phyloP scores from a whole-genome alignment of 2,329 filamentous ascomycete species.

The Aspergillus pseudoglaucus region DNA sequence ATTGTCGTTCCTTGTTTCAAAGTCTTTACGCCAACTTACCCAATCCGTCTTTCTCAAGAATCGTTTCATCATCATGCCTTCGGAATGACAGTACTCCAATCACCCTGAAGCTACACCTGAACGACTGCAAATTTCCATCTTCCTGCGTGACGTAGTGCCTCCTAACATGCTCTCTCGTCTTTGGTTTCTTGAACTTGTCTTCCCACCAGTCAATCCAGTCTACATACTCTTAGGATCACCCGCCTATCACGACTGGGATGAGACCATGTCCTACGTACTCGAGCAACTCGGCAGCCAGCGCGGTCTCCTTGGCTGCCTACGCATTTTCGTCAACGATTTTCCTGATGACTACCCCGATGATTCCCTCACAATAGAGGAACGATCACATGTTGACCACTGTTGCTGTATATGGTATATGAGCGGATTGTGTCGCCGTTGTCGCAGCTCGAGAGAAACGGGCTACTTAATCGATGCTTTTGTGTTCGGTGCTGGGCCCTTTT shows the following conservation, averaged over 20 bases:
- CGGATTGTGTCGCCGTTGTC: no score
- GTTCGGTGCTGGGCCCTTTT: no score
- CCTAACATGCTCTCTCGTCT: background rate
- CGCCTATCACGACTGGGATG: background rate
- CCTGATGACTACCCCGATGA: no score
- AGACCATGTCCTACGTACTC: background rate
- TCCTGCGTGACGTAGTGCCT: background rate
- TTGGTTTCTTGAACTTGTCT: background rate
- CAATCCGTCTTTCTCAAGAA: background rate
- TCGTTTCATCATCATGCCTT: background rate
- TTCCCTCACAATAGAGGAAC: no score
- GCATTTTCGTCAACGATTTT: background rate
- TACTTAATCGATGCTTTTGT: no score
- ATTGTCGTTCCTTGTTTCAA: background rate
- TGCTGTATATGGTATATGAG: no score
- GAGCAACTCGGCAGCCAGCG: background rate
- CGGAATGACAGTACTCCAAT: background rate
- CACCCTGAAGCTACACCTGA: background rate
- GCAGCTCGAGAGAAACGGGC: no score
- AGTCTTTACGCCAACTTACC: background rate
- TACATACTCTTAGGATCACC: background rate
- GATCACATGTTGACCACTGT: no score
- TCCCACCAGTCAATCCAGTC: background rate
- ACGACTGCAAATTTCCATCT: background rate
- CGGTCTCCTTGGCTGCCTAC: slow-evolving; percentile 7